These are phyloP conservation scores for Curvularia spicifera DNA, from an alignment of 2,329 filamentous ascomycete genomes.

Conservation along the genomic window DNA sequence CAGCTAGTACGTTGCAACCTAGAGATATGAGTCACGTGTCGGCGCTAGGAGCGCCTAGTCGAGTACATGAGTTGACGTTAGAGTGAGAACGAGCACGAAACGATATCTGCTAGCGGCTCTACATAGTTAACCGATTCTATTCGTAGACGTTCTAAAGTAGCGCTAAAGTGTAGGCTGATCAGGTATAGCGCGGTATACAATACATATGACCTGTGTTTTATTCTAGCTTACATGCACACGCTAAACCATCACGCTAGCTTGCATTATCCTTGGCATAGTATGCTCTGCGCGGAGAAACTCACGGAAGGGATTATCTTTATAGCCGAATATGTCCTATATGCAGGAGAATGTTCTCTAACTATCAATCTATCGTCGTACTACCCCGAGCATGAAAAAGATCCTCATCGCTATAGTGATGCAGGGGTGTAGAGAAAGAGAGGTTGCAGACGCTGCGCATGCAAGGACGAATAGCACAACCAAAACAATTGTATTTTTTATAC, in stretches of 20 bases:
- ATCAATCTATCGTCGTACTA: no score
- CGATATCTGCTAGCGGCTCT: not conserved
- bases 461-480: no score
- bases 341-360: no score
- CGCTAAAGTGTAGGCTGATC: no score
- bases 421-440: no score
- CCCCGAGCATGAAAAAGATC: no score
- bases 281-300: no score
- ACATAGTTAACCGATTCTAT: not conserved
- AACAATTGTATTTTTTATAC: no score
- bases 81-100: not conserved
- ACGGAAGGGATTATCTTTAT: no score
- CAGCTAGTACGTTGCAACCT: not conserved
- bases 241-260: not conserved
- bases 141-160: not conserved
- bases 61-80: not conserved
- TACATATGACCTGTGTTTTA: not conserved
- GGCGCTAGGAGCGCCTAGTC: not conserved
- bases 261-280: slow-evolving; percentile 3
- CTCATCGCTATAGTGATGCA: no score
- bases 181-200: not conserved
- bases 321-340: no score
- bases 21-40: not conserved
- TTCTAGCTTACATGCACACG: not conserved
- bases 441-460: no score